These are phyloP conservation scores for Neonectria punicea DNA, from an alignment of 2,329 filamentous ascomycete species.

Conservation along the genomic window DNA sequence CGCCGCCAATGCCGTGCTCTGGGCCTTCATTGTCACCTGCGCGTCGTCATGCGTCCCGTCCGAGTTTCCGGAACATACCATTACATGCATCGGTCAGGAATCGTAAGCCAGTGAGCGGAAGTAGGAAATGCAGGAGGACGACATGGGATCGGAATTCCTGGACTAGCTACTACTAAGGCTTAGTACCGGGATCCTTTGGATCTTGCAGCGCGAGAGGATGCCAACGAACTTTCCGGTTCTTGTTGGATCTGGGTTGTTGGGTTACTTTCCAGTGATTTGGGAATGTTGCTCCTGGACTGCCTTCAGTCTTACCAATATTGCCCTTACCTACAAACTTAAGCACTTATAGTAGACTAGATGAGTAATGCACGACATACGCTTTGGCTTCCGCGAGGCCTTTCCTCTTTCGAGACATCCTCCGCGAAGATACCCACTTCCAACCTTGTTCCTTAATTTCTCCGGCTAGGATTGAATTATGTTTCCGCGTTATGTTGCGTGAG, in stretches of 20 bases:
- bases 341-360: not conserved
- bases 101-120: slow-evolving; percentile 29
- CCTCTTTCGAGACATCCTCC: not conserved
- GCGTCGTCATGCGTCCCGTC: slow-evolving; percentile 26
- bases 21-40: slow-evolving; percentile 30
- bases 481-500: slow-evolving; percentile 31
- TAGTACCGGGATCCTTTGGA: slow-evolving; percentile 10
- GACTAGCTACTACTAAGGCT: slow-evolving; percentile 8
- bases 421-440: not conserved
- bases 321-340: not conserved
- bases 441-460: not conserved
- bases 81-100: slow-evolving; percentile 24
- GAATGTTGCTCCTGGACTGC: not conserved
- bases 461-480: slow-evolving; percentile 33
- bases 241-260: slow-evolving; percentile 10
- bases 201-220: slow-evolving; percentile 9
- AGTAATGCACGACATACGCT: not conserved
- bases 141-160: slow-evolving; percentile 23
- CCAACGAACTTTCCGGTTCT: slow-evolving; percentile 1
- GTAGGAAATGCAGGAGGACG: slow-evolving; percentile 24
- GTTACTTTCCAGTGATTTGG: not conserved
- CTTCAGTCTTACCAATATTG: not conserved
- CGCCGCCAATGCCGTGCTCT: not conserved
- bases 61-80: slow-evolving; percentile 29
- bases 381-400: not conserved